Evolutionary conservation across 202 grass and related monocot genomes (phyloP).

Genomic region (Zizania palustris): DNA sequence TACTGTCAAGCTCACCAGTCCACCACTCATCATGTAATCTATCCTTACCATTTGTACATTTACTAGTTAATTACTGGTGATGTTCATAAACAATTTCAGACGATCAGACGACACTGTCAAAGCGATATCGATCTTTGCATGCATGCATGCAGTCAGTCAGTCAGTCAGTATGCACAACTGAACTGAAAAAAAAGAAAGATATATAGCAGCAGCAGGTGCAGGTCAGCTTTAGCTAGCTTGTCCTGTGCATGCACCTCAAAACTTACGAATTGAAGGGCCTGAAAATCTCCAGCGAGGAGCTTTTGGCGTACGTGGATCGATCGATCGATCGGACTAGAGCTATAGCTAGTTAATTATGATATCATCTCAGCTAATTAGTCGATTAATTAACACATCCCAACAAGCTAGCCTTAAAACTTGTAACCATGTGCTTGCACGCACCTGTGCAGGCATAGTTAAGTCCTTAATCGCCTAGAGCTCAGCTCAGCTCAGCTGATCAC

Average conservation of each 20-base stretch:
- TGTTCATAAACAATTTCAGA: too few relatives aligned
- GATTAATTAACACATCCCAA: slow-evolving; percentile 35
- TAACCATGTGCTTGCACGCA: slow-evolving; percentile 28
- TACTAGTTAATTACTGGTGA: too few relatives aligned
- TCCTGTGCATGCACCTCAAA: slow-evolving; percentile 35
- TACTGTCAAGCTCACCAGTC: background rate
- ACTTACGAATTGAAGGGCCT: background rate
- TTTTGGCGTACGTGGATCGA: too few relatives aligned
- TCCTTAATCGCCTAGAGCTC: background rate
- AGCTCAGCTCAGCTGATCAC: background rate
- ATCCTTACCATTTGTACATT: too few relatives aligned
- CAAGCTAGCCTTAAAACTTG: slow-evolving; percentile 12
- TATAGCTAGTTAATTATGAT: slow-evolving; percentile 39
- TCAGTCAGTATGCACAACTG: too few relatives aligned
- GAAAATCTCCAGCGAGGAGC: too few relatives aligned
- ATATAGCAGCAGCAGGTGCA: too few relatives aligned
- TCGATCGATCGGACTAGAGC: too few relatives aligned
- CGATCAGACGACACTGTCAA: too few relatives aligned
- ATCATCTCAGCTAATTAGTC: slow-evolving; percentile 11
- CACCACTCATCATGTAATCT: too few relatives aligned
- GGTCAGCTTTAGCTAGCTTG: slow-evolving; percentile 34
- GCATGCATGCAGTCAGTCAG: too few relatives aligned
- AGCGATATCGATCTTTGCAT: too few relatives aligned
- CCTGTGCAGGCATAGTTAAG: background rate
- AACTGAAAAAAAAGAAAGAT: background rate